Evolutionary conservation across 371 early-diverging fungal genomes (phyloP).

Genomic region (Mucor irregularis): DNA sequence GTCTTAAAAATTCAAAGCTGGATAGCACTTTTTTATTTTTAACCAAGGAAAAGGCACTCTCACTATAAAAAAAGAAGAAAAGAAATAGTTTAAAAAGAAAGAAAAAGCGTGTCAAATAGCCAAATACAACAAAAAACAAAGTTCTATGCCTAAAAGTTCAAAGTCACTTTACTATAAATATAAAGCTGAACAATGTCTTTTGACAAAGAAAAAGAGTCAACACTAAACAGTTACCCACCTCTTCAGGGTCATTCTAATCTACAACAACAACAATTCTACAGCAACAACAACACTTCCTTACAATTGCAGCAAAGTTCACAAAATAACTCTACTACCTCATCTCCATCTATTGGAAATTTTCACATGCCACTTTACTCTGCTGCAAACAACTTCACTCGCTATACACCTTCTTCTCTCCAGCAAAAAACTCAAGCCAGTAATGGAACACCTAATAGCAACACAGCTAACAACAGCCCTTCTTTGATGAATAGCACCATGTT

Average conservation of each 20-base stretch:
- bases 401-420: neutral
- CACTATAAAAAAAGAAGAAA: neutral
- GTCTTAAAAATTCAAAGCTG: too few relatives aligned
- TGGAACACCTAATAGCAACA: neutral
- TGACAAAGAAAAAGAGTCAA: constrained; percentile 10
- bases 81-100: too few relatives aligned
- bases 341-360: neutral
- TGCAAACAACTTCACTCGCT: neutral
- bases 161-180: neutral
- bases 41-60: neutral
- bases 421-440: neutral
- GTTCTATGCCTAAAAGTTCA: neutral
- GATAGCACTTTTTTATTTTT: neutral
- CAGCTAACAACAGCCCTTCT: neutral
- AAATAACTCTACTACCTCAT: neutral
- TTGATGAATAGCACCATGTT: neutral
- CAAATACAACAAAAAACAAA: neutral
- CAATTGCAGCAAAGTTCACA: neutral
- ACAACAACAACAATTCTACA: neutral
- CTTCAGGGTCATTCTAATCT: neutral
- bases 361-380: constrained; percentile 1
- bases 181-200: constrained; percentile 5
- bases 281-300: neutral
- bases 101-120: neutral
- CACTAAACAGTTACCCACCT: neutral